These are phyloP conservation scores for Termitomyces titanicus DNA, from an alignment of 768 basidiomycete species.

Conservation along the genomic window DNA sequence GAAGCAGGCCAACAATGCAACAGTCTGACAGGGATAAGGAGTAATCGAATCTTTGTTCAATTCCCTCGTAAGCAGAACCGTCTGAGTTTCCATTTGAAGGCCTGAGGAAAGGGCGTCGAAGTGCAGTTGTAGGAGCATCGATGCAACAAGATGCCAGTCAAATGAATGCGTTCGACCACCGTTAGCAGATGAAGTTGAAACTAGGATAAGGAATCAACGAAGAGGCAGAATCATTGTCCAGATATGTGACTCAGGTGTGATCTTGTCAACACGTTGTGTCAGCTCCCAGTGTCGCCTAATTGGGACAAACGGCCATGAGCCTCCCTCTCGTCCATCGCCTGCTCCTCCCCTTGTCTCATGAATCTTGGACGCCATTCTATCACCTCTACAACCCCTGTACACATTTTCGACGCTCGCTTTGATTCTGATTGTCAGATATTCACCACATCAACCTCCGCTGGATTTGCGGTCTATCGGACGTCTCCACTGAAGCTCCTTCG, in stretches of 20 bases:
- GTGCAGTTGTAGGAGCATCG: too few species aligned
- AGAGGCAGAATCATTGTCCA: neutral
- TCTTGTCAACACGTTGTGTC: conserved; percentile 7
- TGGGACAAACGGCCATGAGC: conserved; percentile 17
- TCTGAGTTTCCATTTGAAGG: neutral
- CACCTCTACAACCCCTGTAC: conserved; percentile 68
- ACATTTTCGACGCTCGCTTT: conserved; percentile 74
- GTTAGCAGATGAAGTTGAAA: neutral
- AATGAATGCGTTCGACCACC: neutral
- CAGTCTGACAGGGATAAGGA: neutral
- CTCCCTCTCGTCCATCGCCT: conserved; percentile 6
- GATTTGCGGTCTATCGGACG: conserved; percentile 80
- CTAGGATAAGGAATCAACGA: neutral
- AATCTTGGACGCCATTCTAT: conserved; percentile 86
- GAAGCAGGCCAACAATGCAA: conserved; percentile 1
- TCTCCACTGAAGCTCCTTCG: conserved; percentile 74
- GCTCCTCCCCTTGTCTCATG: conserved; percentile 44
- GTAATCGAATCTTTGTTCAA: neutral
- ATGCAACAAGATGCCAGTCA: neutral
- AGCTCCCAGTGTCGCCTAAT: conserved; percentile 10
- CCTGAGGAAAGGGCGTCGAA: neutral
- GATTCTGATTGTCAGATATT: conserved; percentile 81
- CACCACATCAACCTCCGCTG: conserved; percentile 72
- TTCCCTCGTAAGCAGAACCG: neutral
- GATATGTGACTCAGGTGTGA: too few species aligned